Evolutionary conservation across 2,329 filamentous ascomycete species (phyloP), one percentile per base, ranked within the genome.

Genomic region (Emergomyces orientalis): DNA sequence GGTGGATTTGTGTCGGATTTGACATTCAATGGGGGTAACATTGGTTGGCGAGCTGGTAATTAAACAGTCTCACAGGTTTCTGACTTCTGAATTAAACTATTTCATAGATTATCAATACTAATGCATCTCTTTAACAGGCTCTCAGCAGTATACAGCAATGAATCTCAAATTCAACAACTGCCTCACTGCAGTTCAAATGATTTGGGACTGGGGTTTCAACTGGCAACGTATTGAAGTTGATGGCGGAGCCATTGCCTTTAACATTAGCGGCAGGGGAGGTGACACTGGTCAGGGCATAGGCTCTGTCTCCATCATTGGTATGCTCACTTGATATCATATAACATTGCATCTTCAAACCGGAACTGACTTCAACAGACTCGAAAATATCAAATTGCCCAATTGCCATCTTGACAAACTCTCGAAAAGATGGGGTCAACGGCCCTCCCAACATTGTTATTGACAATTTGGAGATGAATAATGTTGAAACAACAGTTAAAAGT

Each of bases 1-100:
- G 84, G 82, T 62, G 83, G 84, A 25, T 85, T 83, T 70, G 79
- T 87, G 70, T 79, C 77, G 37, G 82, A 87, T 65, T 72, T 86
- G 1, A 75, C 75, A 52, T 87, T 88, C 74, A 79, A 80, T 43
- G 84, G 85, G 39, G 86, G 86, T 22, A 77, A 77, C 34, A 78
- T 84, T 63, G 84, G 85, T 30, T 59, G 57, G 57, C 57, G 57
- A 19, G 57, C 57, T 59, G 57, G 59, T 52, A 60, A 51, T 43
- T 30, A 17, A 25, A 59, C 6, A 2, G 19, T 19, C 45, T 60
- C n/a, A n/a, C n/a, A n/a, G n/a, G n/a, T n/a, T n/a, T 27, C 2
- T 49, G 58, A 25, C 22, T 59, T 47, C 17, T 43, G n/a, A 11
- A 57, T 57, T 41, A 39, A 39, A 3, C 14, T 57, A 57, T 57